A percentile compares a stretch with the other conserved stretches of the same genome.
Conservation (phyloP, 345 rosid genomes). For the Litchi chinensis region DNA sequence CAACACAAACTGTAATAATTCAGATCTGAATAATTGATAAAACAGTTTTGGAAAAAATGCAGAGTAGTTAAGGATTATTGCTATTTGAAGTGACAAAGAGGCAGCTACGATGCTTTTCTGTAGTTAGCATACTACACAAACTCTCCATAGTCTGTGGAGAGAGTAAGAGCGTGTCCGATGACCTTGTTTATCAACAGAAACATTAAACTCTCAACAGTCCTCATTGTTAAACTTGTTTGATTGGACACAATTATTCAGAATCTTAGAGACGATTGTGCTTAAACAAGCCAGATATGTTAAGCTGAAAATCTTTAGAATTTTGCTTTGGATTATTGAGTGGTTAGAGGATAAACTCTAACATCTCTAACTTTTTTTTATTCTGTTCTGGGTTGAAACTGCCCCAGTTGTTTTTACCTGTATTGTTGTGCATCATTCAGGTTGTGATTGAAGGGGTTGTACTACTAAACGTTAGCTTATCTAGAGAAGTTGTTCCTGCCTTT, state of each 20-base stretch:
- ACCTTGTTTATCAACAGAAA: background rate
- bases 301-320: background rate
- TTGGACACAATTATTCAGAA: background rate
- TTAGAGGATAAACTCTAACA: background rate
- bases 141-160: background rate
- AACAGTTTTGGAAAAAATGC: background rate
- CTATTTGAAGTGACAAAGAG: background rate
- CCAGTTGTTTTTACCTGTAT: background rate
- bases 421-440: constrained; percentile 44
- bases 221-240: background rate
- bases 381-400: background rate
- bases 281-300: background rate
- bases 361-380: background rate
- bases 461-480: constrained; percentile 78
- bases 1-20: background rate
- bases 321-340: background rate
- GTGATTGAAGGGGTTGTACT: constrained; percentile 65
- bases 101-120: background rate
- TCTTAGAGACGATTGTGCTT: background rate
- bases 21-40: background rate
- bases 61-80: background rate
- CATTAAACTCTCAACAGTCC: background rate
- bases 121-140: background rate
- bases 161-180: background rate
- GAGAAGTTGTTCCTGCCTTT: constrained; percentile 93